Evolutionary conservation across 2,329 filamentous ascomycete species (phyloP).

Genomic region (Aspergillus ochraceus): DNA sequence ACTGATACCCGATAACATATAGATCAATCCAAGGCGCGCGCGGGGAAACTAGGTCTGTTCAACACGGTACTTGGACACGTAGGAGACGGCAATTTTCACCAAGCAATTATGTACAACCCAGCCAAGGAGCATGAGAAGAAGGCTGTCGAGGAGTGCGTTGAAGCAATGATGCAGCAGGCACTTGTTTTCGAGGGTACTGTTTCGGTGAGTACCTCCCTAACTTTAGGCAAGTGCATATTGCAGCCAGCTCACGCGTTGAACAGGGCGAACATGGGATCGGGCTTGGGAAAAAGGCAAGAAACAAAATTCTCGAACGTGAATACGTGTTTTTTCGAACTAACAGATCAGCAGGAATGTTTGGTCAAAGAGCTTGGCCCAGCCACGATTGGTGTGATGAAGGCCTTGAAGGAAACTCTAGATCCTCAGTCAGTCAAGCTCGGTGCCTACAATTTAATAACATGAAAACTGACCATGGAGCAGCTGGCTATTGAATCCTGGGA

Average conservation of each 20-base stretch:
- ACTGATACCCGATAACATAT: not conserved
- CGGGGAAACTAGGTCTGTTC: conserved; percentile 79
- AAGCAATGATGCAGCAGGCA: conserved; percentile 81
- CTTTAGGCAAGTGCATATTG: not conserved
- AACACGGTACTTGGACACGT: conserved; percentile 83
- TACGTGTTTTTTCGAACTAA: no score
- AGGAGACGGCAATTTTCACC: conserved; percentile 89
- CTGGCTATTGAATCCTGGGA: conserved; percentile 71
- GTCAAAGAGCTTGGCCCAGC: conserved; percentile 74
- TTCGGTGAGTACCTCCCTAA: conserved; percentile 47
- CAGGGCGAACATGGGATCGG: conserved; percentile 78
- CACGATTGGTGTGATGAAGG: conserved; percentile 77
- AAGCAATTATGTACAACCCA: conserved; percentile 81
- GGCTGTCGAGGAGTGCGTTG: conserved; percentile 74
- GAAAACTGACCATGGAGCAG: not conserved
- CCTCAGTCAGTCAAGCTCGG: conserved; percentile 64
- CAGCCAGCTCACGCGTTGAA: not conserved
- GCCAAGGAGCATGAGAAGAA: conserved; percentile 65
- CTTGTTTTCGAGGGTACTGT: conserved; percentile 89
- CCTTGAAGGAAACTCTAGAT: conserved; percentile 76
- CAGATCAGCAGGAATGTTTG: conserved; percentile 54
- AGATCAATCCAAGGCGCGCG: conserved; percentile 82
- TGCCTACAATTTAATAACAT: not conserved
- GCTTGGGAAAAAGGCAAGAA: conserved; percentile 68
- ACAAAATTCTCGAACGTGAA: no score